Evolutionary conservation across 2,329 filamentous ascomycete species (phyloP), one percentile per base, ranked within the genome.

Genomic region (Verticillium klebahnii): DNA sequence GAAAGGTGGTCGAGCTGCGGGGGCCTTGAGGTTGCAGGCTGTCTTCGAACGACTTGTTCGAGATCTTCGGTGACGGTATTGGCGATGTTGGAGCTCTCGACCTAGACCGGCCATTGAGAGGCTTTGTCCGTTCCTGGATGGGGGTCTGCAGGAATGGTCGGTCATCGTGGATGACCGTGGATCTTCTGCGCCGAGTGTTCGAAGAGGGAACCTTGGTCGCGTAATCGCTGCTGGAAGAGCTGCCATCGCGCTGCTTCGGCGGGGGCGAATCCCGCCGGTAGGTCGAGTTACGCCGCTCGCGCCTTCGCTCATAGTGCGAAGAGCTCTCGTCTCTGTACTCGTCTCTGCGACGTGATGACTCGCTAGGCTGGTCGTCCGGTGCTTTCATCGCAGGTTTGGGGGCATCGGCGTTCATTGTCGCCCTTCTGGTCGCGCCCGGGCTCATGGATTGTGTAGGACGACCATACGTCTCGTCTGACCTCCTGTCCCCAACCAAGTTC

Each of bases 181-280:
- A 75, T 60, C 73, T 74, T 34, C 72, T 71, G 7, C 72, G 70
- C n/a, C 70, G 72, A 39, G 68, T 67, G 8, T 68, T 67, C 40
- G 71, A 59, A 61, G 71, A 57, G 61, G 71, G 65, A 23, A 70
- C 66, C 2, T 67, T 68, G 60, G 70, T 75, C 12, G 71, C 63
- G 36, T 73, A 68, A 11, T 80, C 79, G 23, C 79, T 78, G 31
- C 74, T 75, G 2, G 77, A 78, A 37, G 74, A 74, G 19, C 70
- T 77, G 4, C 70, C 37, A 34, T 58, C 39, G 15, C 57, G 57
- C 7, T 36, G 31, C n/a, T 23, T 36, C 23, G 25, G 65, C 2
- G 69, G 61, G 7, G 66, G 60, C 34, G 71, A 69, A 5, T 69
- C 67, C 14, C 67, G 67, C n/a, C 61, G 68, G 60, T 70, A 66